Evolutionary conservation across 441 rosid genomes (phyloP).

Genomic region (Populus hybrid): DNA sequence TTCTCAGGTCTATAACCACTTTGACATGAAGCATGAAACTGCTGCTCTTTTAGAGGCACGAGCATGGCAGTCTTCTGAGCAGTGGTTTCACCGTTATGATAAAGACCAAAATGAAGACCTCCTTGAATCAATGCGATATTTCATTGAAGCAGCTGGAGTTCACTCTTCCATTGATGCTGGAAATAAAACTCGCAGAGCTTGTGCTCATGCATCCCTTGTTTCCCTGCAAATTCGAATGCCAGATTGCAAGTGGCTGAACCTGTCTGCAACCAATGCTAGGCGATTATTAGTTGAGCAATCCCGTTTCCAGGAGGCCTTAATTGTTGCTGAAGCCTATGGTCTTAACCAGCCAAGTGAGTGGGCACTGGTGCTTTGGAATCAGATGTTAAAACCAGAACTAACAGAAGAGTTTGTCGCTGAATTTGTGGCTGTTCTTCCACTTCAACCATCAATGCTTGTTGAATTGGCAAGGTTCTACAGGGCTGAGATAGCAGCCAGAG

Average conservation of each 20-base stretch:
- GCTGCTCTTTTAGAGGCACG: slow-evolving; percentile 87
- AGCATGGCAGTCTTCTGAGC: slow-evolving; percentile 69
- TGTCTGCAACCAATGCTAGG: slow-evolving; percentile 91
- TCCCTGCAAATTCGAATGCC: slow-evolving; percentile 99
- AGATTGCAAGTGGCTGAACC: slow-evolving; percentile 82
- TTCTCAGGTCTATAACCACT: slow-evolving; percentile 90
- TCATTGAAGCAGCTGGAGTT: slow-evolving; percentile 96
- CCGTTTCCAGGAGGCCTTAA: slow-evolving; percentile 90
- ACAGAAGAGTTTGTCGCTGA: slow-evolving; percentile 93
- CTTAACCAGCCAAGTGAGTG: slow-evolving; percentile 97
- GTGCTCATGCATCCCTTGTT: slow-evolving; percentile 92
- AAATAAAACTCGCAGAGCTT: slow-evolving; percentile 80
- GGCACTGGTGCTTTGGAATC: slow-evolving; percentile 95
- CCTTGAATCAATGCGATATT: slow-evolving; percentile 90
- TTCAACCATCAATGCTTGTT: slow-evolving; percentile 83
- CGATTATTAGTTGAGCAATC: slow-evolving; percentile 86
- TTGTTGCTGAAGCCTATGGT: slow-evolving; percentile 96
- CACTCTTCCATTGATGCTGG: slow-evolving; percentile 94
- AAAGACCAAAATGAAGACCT: slow-evolving; percentile 94
- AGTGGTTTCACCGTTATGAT: slow-evolving; percentile 79
- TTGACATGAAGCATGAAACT: slow-evolving; percentile 97
- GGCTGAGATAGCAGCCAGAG: slow-evolving; percentile 89
- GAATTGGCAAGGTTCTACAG: slow-evolving; percentile 88
- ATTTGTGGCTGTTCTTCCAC: slow-evolving; percentile 91
- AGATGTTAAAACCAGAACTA: slow-evolving; percentile 90